phyloP scores from a whole-genome alignment of 2,329 filamentous ascomycete genomes.

The Monosporascus sp. region DNA sequence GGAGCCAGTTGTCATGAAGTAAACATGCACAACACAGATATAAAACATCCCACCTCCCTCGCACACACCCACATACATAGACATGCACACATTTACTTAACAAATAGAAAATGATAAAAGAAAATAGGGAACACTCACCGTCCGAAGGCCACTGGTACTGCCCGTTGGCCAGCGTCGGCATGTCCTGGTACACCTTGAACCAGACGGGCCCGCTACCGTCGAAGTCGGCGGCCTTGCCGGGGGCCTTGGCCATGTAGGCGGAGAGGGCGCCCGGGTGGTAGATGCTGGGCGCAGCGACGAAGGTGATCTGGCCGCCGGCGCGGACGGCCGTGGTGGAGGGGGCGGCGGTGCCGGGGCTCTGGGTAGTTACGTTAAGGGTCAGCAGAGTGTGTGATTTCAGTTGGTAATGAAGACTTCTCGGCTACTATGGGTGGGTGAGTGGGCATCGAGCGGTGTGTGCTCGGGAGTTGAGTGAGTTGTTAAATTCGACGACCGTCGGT shows the following conservation, averaged over 20 bases:
- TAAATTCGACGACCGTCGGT: no score
- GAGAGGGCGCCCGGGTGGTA: slow-evolving; percentile 34
- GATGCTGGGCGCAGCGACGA: slow-evolving; percentile 33
- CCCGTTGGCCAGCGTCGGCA: slow-evolving; percentile 25
- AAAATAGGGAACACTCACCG: slow-evolving; percentile 17
- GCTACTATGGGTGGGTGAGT: no score
- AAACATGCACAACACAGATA: no score
- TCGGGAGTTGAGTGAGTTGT: no score
- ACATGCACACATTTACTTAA: not conserved
- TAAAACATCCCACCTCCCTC: no score
- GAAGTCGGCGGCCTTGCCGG: slow-evolving; percentile 30
- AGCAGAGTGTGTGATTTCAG: no score
- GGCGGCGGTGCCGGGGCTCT: slow-evolving; percentile 24
- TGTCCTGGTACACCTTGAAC: slow-evolving; percentile 39
- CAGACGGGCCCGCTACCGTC: slow-evolving; percentile 34
- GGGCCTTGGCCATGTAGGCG: slow-evolving; percentile 36
- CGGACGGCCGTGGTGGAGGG: slow-evolving; percentile 29
- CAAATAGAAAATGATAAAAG: not conserved
- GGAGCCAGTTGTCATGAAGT: no score
- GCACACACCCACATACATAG: not conserved
- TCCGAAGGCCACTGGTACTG: slow-evolving; percentile 33
- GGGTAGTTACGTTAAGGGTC: no score
- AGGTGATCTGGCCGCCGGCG: slow-evolving; percentile 35
- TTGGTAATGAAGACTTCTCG: no score
- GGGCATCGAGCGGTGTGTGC: no score